Evolutionary conservation across 192 early-diverging fungal genomes (phyloP).

Genomic region (Linnemannia elongata): DNA sequence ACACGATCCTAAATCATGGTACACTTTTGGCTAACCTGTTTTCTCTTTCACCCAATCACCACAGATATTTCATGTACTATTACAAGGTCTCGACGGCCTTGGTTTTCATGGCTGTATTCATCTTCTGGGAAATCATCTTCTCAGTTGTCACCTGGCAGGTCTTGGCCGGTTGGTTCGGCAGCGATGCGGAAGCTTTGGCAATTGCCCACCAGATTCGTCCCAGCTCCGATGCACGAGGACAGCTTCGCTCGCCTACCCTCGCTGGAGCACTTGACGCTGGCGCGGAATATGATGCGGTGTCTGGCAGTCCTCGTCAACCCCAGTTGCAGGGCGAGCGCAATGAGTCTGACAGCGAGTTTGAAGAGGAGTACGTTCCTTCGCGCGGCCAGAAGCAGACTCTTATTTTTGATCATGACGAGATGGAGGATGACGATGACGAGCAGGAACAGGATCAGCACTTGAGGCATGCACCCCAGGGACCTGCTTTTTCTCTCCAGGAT

Average conservation of each 20-base stretch:
- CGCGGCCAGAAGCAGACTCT: background rate
- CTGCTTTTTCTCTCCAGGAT: conserved; percentile 6
- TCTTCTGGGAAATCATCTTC: conserved; percentile 64
- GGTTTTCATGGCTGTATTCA: conserved; percentile 59
- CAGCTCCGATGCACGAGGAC: conserved; percentile 20
- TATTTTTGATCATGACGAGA: conserved; percentile 28
- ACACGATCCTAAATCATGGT: too few species aligned
- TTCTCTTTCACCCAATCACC: background rate
- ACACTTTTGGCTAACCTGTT: background rate
- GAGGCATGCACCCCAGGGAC: conserved; percentile 6
- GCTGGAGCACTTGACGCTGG: background rate
- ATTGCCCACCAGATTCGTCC: conserved; percentile 38
- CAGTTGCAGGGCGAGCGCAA: conserved; percentile 35
- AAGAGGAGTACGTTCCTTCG: conserved; percentile 29
- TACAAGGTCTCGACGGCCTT: conserved; percentile 60
- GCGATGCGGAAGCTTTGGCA: conserved; percentile 44
- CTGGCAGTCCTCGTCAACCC: conserved; percentile 33
- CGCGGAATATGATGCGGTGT: conserved; percentile 4
- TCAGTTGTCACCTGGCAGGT: conserved; percentile 64
- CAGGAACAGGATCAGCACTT: conserved; percentile 9
- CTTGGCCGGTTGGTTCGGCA: conserved; percentile 54
- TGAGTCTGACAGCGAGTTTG: conserved; percentile 44
- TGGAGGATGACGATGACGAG: conserved; percentile 37
- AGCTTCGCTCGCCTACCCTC: conserved; percentile 26
- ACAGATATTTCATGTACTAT: conserved; percentile 69